A percentile compares a stretch with the other conserved stretches of the same genome.
Evolutionary conservation across 192 early-diverging fungal genomes (phyloP).

Genomic region (Entophlyctis luteolus): DNA sequence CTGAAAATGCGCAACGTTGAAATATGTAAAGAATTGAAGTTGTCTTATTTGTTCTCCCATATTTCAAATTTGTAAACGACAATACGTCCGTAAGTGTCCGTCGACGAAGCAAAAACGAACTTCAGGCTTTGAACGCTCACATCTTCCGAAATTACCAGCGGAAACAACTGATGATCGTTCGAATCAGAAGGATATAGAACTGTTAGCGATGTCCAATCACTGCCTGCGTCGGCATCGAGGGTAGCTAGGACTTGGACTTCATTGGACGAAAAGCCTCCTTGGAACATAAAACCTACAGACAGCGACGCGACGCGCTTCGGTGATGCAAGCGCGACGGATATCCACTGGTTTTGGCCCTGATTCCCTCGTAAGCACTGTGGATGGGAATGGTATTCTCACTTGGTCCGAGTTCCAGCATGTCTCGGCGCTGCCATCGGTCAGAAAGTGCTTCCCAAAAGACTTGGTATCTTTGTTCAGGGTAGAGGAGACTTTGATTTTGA

Average conservation of each 20-base stretch:
- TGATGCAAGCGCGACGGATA: conserved; percentile 3
- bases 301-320: neutral
- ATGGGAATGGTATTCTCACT: conserved; percentile 32
- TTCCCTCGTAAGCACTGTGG: neutral
- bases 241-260: neutral
- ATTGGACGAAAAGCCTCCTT: conserved; percentile 14
- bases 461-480: conserved; percentile 75
- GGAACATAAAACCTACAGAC: conserved; percentile 20
- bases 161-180: neutral
- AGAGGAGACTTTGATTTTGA: conserved; percentile 71
- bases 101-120: neutral
- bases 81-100: conserved; percentile 18
- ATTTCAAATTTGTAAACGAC: conserved; percentile 14
- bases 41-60: neutral
- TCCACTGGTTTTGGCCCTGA: conserved; percentile 20
- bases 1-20: no score
- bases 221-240: neutral
- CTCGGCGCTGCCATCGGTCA: conserved; percentile 73
- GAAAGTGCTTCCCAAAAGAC: conserved; percentile 74
- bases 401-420: conserved; percentile 96
- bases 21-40: no score
- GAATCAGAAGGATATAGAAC: conserved; percentile 14
- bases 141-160: neutral
- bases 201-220: neutral
- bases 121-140: neutral